A percentile compares a stretch with the other conserved stretches of the same genome.
phyloP scores from a whole-genome alignment of 148 eudicot genomes.

The Chenopodium album region DNA sequence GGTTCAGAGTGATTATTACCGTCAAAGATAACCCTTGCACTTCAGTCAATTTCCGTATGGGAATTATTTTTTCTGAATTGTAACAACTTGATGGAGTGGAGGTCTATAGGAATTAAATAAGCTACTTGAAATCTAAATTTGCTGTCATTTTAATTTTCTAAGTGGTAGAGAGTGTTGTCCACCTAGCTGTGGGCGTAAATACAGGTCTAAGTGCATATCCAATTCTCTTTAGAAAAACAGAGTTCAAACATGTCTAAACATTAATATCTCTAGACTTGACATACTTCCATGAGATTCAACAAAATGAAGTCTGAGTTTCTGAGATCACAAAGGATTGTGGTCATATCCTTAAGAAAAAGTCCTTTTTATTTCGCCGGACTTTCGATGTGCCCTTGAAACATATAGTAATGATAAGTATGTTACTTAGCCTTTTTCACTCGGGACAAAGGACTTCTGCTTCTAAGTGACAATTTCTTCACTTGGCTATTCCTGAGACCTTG shows the following conservation, averaged over 20 bases:
- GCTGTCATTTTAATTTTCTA: not conserved
- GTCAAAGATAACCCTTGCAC: not conserved
- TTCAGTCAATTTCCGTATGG: not conserved
- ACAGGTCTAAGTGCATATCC: not conserved
- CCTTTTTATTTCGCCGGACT: not conserved
- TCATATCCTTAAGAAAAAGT: not conserved
- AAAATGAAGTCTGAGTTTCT: not conserved
- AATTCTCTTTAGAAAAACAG: not conserved
- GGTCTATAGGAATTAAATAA: not conserved
- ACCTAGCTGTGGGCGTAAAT: not conserved
- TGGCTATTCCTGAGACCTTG: conserved; percentile 17
- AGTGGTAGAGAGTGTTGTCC: too few species aligned
- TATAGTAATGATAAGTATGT: not conserved
- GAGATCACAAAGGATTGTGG: not conserved
- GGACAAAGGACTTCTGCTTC: not conserved
- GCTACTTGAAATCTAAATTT: not conserved
- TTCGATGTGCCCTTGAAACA: not conserved
- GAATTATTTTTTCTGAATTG: not conserved
- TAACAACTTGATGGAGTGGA: not conserved
- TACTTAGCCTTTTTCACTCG: not conserved
- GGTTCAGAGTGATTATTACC: not conserved
- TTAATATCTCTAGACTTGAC: not conserved
- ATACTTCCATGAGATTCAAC: not conserved
- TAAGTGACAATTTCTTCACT: not conserved
- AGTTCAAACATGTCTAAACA: not conserved